Conservation (phyloP, 805 yeast species). For the Candida bentonensis region DNA sequence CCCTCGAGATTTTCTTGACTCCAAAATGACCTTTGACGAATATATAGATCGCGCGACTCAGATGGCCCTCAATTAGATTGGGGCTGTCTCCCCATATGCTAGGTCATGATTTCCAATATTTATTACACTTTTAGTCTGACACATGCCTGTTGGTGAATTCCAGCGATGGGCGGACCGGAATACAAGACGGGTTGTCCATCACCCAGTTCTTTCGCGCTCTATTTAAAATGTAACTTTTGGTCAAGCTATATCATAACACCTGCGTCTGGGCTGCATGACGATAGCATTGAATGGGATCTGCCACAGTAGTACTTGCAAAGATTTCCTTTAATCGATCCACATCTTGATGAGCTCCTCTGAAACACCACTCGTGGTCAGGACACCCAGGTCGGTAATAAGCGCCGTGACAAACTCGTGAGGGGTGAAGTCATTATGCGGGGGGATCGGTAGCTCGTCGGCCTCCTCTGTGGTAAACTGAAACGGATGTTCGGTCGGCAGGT, state of each 20-base stretch:
- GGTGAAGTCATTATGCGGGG: constrained; percentile 76
- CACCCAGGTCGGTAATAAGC: constrained; percentile 90
- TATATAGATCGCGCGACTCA: neutral
- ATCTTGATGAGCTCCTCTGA: constrained; percentile 96
- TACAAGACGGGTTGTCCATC: no score
- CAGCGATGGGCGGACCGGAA: no score
- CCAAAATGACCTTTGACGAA: constrained; percentile 1
- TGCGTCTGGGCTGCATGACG: no score
- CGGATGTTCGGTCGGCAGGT: constrained; percentile 52
- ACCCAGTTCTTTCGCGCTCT: no score
- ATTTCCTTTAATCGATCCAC: constrained; percentile 66
- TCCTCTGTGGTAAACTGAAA: constrained; percentile 19
- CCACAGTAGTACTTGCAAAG: no score
- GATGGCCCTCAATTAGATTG: neutral
- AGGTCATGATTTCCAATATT: no score
- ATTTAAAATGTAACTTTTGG: no score
- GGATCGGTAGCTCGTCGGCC: constrained; percentile 24
- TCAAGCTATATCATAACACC: no score
- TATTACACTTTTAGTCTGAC: no score
- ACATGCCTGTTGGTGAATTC: no score
- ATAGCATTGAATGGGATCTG: no score
- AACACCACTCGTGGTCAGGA: constrained; percentile 92
- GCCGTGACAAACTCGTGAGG: constrained; percentile 95
- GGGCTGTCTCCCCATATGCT: no score
- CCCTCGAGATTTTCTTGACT: neutral